Percentiles rank a stretch among this genome's conserved stretches.
Evolutionary conservation across 1,284 basidiomycete genomes (phyloP).

Genomic region (Tetrapyrgos nigripes): DNA sequence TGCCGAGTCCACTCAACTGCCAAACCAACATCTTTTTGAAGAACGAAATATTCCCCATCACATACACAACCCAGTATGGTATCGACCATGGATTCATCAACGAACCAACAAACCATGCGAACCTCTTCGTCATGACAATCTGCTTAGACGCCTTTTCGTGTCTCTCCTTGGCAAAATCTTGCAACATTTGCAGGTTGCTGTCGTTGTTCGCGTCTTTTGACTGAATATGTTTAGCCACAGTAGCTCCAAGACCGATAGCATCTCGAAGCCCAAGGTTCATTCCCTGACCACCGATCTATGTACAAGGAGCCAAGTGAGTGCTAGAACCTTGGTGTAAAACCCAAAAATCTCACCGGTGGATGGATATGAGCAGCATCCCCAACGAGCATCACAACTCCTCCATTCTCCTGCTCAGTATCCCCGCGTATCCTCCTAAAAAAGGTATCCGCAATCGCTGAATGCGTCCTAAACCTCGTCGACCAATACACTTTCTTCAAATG

Average conservation of each 20-base stretch:
- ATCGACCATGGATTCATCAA: not conserved
- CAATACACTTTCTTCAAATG: slow-evolving; percentile 37
- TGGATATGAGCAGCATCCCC: slow-evolving; percentile 54
- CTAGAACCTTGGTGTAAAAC: not conserved
- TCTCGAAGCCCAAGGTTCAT: slow-evolving; percentile 54
- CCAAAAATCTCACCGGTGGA: slow-evolving; percentile 31
- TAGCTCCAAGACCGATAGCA: slow-evolving; percentile 39
- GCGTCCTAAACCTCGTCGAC: slow-evolving; percentile 43
- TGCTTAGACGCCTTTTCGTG: not conserved
- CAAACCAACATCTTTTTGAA: slow-evolving; percentile 1
- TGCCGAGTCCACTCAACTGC: slow-evolving; percentile 8
- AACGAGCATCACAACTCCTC: slow-evolving; percentile 41
- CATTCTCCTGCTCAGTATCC: slow-evolving; percentile 4
- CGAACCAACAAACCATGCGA: not conserved
- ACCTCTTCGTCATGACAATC: slow-evolving; percentile 7
- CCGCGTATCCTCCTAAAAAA: slow-evolving; percentile 33
- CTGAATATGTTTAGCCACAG: slow-evolving; percentile 8
- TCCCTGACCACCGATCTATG: slow-evolving; percentile 34
- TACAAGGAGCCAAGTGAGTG: not conserved
- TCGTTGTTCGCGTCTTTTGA: not conserved
- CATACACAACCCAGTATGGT: not conserved
- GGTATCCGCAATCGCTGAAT: slow-evolving; percentile 42
- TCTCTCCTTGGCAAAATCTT: slow-evolving; percentile 2
- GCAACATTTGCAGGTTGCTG: not conserved
- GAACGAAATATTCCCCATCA: not conserved